These are phyloP conservation scores for Acer negundo DNA, from an alignment of 345 rosid species.

Conservation along the genomic window DNA sequence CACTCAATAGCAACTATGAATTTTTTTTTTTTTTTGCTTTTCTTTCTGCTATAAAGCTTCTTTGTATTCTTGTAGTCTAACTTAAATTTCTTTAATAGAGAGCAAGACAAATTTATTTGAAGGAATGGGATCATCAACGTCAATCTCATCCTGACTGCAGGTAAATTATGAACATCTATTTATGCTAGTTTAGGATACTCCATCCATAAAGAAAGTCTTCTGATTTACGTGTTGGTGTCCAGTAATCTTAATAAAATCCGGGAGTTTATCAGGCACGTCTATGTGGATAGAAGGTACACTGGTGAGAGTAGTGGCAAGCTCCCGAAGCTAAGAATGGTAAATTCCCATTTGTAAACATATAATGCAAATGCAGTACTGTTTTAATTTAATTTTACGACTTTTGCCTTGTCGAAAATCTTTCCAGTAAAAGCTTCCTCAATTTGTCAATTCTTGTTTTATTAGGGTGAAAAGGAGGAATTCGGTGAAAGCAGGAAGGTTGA, in stretches of 20 bases:
- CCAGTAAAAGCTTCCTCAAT: background rate
- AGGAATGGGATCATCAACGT: conserved; percentile 69
- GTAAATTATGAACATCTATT: conserved; percentile 37
- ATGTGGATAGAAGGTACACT: conserved; percentile 67
- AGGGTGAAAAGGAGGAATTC: conserved; percentile 52
- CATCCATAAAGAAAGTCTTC: conserved; percentile 20
- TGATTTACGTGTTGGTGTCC: conserved; percentile 36
- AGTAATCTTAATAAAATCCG: conserved; percentile 72
- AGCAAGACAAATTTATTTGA: conserved; percentile 76
- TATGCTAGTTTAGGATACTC: background rate
- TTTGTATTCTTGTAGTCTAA: background rate
- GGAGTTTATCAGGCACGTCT: conserved; percentile 82
- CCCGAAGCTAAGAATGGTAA: conserved; percentile 57
- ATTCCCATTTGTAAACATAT: background rate
- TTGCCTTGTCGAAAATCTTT: background rate
- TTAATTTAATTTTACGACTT: background rate
- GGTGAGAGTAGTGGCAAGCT: conserved; percentile 54
- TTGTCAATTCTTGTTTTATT: conserved; percentile 16
- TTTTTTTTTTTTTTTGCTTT: background rate
- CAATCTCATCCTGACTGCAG: conserved; percentile 80
- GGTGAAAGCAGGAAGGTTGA: conserved; percentile 38
- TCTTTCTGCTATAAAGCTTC: conserved; percentile 16
- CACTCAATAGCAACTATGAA: background rate
- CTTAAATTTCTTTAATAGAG: conserved; percentile 37
- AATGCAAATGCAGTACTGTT: background rate